Conservation (phyloP, 2,329 filamentous ascomycete genomes). For the Pochonia chlamydosporia region DNA sequence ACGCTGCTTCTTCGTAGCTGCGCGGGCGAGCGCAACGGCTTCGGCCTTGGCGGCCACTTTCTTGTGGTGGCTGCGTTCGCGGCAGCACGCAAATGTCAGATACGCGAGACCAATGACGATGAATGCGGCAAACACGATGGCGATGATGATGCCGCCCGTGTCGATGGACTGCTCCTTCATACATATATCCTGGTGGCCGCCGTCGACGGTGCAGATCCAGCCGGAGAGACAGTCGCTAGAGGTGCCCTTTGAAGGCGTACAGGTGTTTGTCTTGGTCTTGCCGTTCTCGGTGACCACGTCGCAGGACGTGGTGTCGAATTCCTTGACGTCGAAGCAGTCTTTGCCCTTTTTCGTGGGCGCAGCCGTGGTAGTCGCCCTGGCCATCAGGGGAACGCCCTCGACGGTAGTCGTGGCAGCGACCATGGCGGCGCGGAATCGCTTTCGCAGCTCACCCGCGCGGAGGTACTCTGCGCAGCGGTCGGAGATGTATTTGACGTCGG, state of each 20-base stretch:
- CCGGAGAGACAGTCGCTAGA: constrained; percentile 35
- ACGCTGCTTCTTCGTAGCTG: constrained; percentile 38
- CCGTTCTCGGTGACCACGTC: constrained; percentile 30
- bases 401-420: neutral
- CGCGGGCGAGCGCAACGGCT: constrained; percentile 44
- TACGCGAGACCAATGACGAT: constrained; percentile 30
- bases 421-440: constrained; percentile 17
- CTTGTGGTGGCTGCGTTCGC: constrained; percentile 40
- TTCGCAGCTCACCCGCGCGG: constrained; percentile 21
- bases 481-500: constrained; percentile 22
- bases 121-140: constrained; percentile 39
- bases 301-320: constrained; percentile 31
- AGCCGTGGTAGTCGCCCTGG: constrained; percentile 11
- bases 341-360: constrained; percentile 14
- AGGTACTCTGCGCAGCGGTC: constrained; percentile 25
- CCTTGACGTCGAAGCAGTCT: constrained; percentile 31
- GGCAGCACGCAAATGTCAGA: constrained; percentile 47
- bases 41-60: constrained; percentile 39
- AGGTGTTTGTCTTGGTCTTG: constrained; percentile 29
- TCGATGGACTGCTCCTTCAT: constrained; percentile 31
- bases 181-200: constrained; percentile 33
- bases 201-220: constrained; percentile 38
- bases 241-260: constrained; percentile 29
- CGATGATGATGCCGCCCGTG: constrained; percentile 40
- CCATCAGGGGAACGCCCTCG: constrained; percentile 7